These are phyloP conservation scores for Omphalotus guepiniiformis DNA, from an alignment of 768 basidiomycete genomes.

Conservation along the genomic window DNA sequence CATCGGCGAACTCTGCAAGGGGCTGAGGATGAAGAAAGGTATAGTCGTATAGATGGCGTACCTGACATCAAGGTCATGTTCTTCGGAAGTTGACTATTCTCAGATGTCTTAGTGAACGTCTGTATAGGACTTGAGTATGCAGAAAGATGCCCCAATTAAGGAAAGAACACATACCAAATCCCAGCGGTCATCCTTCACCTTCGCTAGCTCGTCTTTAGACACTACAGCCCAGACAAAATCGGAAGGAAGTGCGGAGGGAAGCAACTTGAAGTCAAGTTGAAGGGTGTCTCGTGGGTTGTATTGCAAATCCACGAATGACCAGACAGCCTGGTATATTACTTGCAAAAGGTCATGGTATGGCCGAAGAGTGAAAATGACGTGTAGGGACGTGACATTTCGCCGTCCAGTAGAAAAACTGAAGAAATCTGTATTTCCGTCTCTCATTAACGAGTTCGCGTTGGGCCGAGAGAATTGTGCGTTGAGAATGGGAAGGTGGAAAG, in stretches of 20 bases:
- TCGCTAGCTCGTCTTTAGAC: slow-evolving; percentile 70
- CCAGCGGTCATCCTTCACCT: slow-evolving; percentile 72
- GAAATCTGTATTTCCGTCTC: slow-evolving; percentile 53
- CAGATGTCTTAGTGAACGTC: slow-evolving; percentile 81
- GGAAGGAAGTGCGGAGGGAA: slow-evolving; percentile 40
- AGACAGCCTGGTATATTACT: slow-evolving; percentile 52
- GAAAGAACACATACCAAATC: slow-evolving; percentile 64
- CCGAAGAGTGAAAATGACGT: slow-evolving; percentile 71
- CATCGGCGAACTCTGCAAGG: slow-evolving; percentile 76
- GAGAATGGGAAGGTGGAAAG: slow-evolving; percentile 54
- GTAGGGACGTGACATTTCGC: slow-evolving; percentile 69
- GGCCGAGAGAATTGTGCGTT: slow-evolving; percentile 75
- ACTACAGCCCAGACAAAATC: slow-evolving; percentile 85
- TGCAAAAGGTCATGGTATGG: slow-evolving; percentile 85
- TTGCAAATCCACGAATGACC: slow-evolving; percentile 71
- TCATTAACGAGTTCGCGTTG: slow-evolving; percentile 44
- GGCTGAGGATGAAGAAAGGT: slow-evolving; percentile 4
- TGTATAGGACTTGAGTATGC: slow-evolving; percentile 25
- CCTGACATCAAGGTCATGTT: slow-evolving; percentile 75
- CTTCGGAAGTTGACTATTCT: slow-evolving; percentile 56
- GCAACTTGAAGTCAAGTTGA: slow-evolving; percentile 76
- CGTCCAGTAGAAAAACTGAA: slow-evolving; percentile 88
- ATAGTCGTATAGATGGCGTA: slow-evolving; percentile 20
- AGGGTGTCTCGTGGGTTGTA: slow-evolving; percentile 67
- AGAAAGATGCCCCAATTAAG: background rate